Conservation (phyloP, 2,329 filamentous ascomycete genomes). For the Beauveria australis region DNA sequence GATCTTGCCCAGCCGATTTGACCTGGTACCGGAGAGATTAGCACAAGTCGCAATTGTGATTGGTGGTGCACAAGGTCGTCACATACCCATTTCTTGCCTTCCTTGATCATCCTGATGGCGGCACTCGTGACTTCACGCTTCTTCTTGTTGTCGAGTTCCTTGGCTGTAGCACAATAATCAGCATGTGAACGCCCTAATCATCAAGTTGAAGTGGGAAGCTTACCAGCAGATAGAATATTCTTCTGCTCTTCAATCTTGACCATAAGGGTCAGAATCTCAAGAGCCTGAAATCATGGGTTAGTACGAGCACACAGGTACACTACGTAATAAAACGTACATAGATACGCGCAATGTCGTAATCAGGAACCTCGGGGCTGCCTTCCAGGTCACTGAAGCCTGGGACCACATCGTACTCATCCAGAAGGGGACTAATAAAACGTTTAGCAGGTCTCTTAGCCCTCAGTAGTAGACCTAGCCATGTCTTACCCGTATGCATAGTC, state of each 20-base stretch:
- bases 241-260: neutral
- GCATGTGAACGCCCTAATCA: neutral
- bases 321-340: neutral
- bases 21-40: neutral
- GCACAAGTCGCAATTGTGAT: neutral
- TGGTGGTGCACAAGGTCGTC: neutral
- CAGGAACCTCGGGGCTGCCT: neutral
- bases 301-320: neutral
- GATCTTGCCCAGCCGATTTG: neutral
- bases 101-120: neutral
- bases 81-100: neutral
- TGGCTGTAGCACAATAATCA: neutral
- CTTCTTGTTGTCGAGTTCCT: neutral
- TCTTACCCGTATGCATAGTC: neutral
- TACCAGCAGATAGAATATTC: neutral
- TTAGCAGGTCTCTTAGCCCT: neutral
- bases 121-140: neutral
- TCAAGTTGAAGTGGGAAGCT: neutral
- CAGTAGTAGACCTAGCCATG: neutral
- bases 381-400: neutral
- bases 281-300: neutral
- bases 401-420: neutral
- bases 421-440: neutral
- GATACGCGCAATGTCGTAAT: neutral
- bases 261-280: neutral